Evolutionary conservation across 768 basidiomycete genomes (phyloP).

Genomic region (Psilocybe sp.): DNA sequence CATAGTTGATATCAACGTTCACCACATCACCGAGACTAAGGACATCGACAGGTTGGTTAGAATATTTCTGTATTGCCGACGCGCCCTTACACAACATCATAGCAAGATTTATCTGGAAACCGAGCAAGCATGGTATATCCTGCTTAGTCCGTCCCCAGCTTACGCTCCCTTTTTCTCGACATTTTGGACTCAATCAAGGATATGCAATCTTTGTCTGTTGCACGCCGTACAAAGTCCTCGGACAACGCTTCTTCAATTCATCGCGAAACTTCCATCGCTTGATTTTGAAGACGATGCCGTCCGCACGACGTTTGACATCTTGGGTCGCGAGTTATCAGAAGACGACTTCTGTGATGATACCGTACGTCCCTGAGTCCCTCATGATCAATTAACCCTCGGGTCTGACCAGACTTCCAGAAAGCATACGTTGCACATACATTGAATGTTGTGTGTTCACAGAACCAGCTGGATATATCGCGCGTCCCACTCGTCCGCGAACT

Average conservation of each 20-base stretch:
- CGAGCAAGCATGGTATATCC: constrained; percentile 66
- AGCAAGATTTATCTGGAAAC: constrained; percentile 70
- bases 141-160: constrained; percentile 41
- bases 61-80: too few species aligned
- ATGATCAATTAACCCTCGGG: not conserved
- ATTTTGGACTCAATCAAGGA: constrained; percentile 49
- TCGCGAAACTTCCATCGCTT: constrained; percentile 26
- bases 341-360: constrained; percentile 44
- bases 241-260: constrained; percentile 38
- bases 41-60: constrained; percentile 2
- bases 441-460: constrained; percentile 29
- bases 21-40: constrained; percentile 30
- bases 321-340: constrained; percentile 41
- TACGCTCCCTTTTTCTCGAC: constrained; percentile 45
- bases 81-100: not conserved
- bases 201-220: constrained; percentile 47
- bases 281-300: constrained; percentile 28
- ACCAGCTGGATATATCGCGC: constrained; percentile 28
- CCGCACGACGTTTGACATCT: constrained; percentile 27
- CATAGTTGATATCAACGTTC: constrained; percentile 47
- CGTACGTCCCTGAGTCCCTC: constrained; percentile 30
- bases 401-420: constrained; percentile 26
- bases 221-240: constrained; percentile 30
- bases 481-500: constrained; percentile 39
- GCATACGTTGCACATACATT: constrained; percentile 40